These are phyloP conservation scores for Lentinula detonsa DNA, from an alignment of 768 basidiomycete genomes.

Conservation along the genomic window DNA sequence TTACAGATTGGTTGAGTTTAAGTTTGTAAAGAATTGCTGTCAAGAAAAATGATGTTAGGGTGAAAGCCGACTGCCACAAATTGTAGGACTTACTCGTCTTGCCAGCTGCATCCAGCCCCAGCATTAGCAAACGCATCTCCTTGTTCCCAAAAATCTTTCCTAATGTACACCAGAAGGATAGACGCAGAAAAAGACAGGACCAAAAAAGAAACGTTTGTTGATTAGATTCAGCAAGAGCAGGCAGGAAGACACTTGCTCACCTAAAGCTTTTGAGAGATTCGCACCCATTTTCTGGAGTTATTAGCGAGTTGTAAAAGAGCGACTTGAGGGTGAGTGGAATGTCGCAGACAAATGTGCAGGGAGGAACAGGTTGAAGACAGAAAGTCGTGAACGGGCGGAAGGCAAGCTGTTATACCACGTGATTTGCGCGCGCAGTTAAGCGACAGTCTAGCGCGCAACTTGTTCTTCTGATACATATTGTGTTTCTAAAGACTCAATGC, in stretches of 20 bases:
- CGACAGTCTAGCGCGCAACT: background rate
- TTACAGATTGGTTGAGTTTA: conserved; percentile 97
- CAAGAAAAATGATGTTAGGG: conserved; percentile 8
- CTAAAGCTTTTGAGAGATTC: conserved; percentile 80
- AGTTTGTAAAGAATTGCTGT: conserved; percentile 97
- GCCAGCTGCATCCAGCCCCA: conserved; percentile 95
- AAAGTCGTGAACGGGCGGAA: background rate
- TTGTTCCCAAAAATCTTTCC: conserved; percentile 96
- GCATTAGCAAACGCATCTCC: conserved; percentile 97
- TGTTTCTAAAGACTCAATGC: no score
- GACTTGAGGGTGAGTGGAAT: conserved; percentile 36
- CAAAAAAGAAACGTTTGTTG: conserved; percentile 4
- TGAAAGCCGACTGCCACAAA: conserved; percentile 5
- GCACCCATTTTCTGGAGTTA: conserved; percentile 51
- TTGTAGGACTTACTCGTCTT: conserved; percentile 81
- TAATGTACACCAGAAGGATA: conserved; percentile 21
- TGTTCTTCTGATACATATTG: no score
- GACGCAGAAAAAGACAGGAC: conserved; percentile 6
- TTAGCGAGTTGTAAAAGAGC: conserved; percentile 50
- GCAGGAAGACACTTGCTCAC: conserved; percentile 29
- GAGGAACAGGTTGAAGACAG: background rate
- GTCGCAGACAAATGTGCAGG: conserved; percentile 3
- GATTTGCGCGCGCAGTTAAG: background rate
- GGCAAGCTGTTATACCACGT: background rate
- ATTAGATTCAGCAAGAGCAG: background rate